Base-by-base conservation (phyloP, 1,139 yeast genomes). In the Suhomyces choctaworum region DNA sequence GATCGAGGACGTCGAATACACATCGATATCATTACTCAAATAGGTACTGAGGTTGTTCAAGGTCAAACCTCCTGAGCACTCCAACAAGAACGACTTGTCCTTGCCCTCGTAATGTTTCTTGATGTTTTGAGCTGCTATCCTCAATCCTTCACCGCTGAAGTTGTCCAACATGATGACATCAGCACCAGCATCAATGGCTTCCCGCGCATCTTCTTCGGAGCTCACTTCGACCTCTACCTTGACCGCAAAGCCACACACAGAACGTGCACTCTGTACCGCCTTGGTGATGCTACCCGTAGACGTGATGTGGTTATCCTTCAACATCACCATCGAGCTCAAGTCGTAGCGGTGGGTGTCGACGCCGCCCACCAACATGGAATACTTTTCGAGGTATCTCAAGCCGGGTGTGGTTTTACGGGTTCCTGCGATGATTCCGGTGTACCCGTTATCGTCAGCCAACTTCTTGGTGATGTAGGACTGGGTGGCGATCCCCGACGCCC, bases 371-470 rank as follows among this genome's bases (percentile, higher is more conserved):
- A 88, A 66, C 97, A 90, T 90, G 25, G 96, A 83, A 60, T 90
- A 90, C 58, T 90, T 90, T 54, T 92, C 97, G 39, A 90, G 65
- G 27, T 80, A 70, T 51, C 97, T 76, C 46, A 90, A 74, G 0
- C 97, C 97, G 0, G 97, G 97, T 1, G 97, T 90, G n/a, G 97
- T 90, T 60, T 90, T 90, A 54, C 97, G 78, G 1, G 97, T 90
- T n/a, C 97, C 97, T 0, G 97, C 97, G 56, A 90, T 87, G 22
- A 82, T 71, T 0, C 97, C 97, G 3, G 66, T 66, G 57, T 81
- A 90, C 0, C 95, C 95, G n/a, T 76, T 65, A 27, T 75, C 64
- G 41, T 79, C 75, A 0, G 96, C 96, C 39, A 79, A 61, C 13
- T 65, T 55, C 37, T 81, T 66, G 9, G 90, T 75, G 20, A 66